Base-by-base conservation (phyloP, 2,329 filamentous ascomycete genomes). In the Lachnellula arida region DNA sequence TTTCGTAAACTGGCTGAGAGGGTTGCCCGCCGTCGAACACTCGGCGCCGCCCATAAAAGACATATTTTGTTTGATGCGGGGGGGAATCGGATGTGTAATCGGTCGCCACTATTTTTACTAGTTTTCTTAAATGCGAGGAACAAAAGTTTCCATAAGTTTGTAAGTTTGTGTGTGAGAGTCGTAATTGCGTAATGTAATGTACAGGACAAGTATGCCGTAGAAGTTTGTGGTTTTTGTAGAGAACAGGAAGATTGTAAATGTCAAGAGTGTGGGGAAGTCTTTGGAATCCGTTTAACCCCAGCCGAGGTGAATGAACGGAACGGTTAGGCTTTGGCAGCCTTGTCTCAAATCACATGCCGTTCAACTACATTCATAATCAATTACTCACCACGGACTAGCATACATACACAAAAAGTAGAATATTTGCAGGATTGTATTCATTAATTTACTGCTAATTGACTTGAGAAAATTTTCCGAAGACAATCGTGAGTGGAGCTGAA, bases 1-100 rank as follows among this genome's bases (percentile, higher is more conserved):
- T 75, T 99, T 99, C 62, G 92, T 91, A 73, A 99, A 96, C 78
- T 97, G 94, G 71, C 90, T 93, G 68, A 99, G 85, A 56, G 95
- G 94, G 74, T 99, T 99, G 69, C 88, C 91, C 63, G 89, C 91
- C 60, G 94, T 95, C 55, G 93, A 97, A 81, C 94, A 99, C 77
- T 97, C 94, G 66, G 93, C 89, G 66, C 93, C 92, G 75, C 91
- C 90, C 68, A 97, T 82, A 74, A 99, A 97, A 54, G 93, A 97
- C 93, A 99, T 97, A 17, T 57, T 57, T 22, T 34, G 17, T 34
- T 15, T 40, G 22, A 49, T 40, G 47, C 34, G 47, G 47, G 47
- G 47, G 25, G 4, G n/a, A 28, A 4, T 49, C 28, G 28, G 28
- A 34, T 28, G 25, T 35, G 49, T 28, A 46, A 51, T 32, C 23